phyloP scores from a whole-genome alignment of 495 filamentous ascomycete genomes.

The Xylaria scruposa region DNA sequence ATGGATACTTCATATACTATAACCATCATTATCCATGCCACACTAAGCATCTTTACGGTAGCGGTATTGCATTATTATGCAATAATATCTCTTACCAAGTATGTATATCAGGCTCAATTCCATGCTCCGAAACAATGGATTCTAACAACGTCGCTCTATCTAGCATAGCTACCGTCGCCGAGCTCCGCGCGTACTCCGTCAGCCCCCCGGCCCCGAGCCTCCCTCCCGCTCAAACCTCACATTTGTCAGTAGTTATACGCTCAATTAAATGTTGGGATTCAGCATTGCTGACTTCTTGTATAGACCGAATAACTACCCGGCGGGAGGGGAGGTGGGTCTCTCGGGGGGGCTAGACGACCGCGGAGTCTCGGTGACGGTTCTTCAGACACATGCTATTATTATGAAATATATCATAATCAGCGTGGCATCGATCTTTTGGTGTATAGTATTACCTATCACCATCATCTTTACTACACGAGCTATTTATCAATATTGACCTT shows the following conservation, averaged over 20 bases:
- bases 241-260: not conserved
- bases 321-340: not conserved
- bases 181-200: too few relatives aligned
- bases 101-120: too few relatives aligned
- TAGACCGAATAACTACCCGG: not conserved
- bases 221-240: not conserved
- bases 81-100: not conserved
- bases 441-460: too few relatives aligned
- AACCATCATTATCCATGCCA: not conserved
- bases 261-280: not conserved
- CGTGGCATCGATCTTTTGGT: too few relatives aligned
- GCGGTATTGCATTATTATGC: too few relatives aligned
- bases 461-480: too few relatives aligned
- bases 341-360: not conserved
- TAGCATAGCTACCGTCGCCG: too few relatives aligned
- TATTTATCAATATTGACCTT: too few relatives aligned
- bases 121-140: too few relatives aligned
- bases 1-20: not conserved
- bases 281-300: not conserved
- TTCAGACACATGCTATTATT: not conserved
- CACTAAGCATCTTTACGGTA: too few relatives aligned
- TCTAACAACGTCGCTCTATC: too few relatives aligned
- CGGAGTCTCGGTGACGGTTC: not conserved
- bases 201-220: too few relatives aligned
- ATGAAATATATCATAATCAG: not conserved